A percentile compares a stretch with the other conserved stretches of the same genome.
Conservation (phyloP, 805 yeast species). For the Saturnispora diversa region DNA sequence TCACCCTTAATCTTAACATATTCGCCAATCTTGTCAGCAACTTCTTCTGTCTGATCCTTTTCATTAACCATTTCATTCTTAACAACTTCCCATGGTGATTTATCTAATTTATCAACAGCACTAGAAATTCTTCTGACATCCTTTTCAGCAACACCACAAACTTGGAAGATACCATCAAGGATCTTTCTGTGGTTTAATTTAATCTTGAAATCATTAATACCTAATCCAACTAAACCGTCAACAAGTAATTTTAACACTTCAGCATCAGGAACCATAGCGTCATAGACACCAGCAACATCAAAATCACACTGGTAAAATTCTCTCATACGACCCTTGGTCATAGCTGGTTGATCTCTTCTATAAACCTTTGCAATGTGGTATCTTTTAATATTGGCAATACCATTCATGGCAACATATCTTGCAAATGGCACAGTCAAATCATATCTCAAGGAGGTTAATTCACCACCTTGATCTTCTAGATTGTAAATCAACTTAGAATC, state of each 20-base stretch:
- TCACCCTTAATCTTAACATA: conserved; percentile 81
- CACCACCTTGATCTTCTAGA: conserved; percentile 98
- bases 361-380: conserved; percentile 97
- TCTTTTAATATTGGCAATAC: conserved; percentile 80
- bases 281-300: conserved; percentile 91
- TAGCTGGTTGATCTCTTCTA: conserved; percentile 99
- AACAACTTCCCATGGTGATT: conserved; percentile 91
- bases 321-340: conserved; percentile 99
- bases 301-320: conserved; percentile 99
- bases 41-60: conserved; percentile 82
- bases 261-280: conserved; percentile 93
- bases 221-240: conserved; percentile 77
- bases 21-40: conserved; percentile 88
- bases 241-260: conserved; percentile 76
- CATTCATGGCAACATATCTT: conserved; percentile 93
- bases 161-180: conserved; percentile 90
- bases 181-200: conserved; percentile 94
- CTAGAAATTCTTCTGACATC: conserved; percentile 90
- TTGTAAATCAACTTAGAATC: conserved; percentile 95
- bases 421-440: conserved; percentile 99
- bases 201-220: conserved; percentile 82
- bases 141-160: conserved; percentile 89
- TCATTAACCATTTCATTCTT: conserved; percentile 87
- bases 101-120: conserved; percentile 95
- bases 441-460: conserved; percentile 86